These are phyloP conservation scores for Podaxis rugospora DNA, from an alignment of 768 basidiomycete species.

Conservation along the genomic window DNA sequence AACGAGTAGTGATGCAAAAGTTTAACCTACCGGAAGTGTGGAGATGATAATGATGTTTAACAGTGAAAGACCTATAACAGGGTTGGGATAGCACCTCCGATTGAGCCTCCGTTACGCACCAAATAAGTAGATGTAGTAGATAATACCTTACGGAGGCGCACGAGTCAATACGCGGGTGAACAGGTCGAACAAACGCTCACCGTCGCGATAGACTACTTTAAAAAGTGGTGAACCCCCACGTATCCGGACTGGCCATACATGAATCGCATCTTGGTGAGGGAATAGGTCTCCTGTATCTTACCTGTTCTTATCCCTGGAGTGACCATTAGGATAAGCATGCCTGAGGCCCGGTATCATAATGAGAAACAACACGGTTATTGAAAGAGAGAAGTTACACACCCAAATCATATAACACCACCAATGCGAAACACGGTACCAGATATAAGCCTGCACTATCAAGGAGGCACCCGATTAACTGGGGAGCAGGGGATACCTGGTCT, in stretches of 20 bases:
- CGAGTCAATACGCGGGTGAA: not conserved
- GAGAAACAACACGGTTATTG: not conserved
- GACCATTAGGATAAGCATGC: not conserved
- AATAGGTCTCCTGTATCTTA: not conserved
- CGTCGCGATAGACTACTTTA: not conserved
- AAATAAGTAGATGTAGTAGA: not conserved
- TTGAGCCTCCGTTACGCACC: not conserved
- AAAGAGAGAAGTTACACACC: too few relatives aligned
- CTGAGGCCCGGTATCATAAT: not conserved
- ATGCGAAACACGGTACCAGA: not conserved
- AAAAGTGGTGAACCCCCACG: not conserved
- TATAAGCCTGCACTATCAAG: not conserved
- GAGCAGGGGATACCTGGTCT: not conserved
- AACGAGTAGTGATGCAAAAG: not conserved
- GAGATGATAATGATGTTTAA: not conserved
- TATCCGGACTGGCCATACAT: not conserved
- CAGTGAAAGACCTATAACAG: not conserved
- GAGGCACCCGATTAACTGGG: not conserved
- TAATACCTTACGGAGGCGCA: not conserved
- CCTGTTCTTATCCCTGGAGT: not conserved
- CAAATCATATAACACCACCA: not conserved
- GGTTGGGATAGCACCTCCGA: not conserved
- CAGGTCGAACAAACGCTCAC: not conserved
- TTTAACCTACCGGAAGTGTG: not conserved
- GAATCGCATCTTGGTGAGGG: not conserved